Evolutionary conservation across 1,284 basidiomycete genomes (phyloP).

Genomic region (Neotropicomus parvogracilis): DNA sequence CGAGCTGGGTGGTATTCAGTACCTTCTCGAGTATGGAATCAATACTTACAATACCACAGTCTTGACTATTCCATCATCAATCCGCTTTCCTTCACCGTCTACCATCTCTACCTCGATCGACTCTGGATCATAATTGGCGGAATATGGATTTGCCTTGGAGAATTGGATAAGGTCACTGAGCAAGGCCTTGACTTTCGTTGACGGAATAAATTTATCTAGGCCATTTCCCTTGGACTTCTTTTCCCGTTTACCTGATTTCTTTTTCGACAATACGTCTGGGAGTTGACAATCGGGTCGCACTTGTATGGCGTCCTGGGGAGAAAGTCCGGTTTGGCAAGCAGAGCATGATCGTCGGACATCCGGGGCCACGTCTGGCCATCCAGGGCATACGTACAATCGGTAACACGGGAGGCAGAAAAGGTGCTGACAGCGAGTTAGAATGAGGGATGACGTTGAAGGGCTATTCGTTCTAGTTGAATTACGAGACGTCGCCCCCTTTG

Average conservation of each 20-base stretch:
- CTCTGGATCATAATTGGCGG: constrained; percentile 76
- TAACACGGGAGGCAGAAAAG: constrained; percentile 86
- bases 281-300: constrained; percentile 54
- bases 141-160: constrained; percentile 78
- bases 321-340: constrained; percentile 67
- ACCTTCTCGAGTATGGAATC: constrained; percentile 7
- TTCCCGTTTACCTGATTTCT: constrained; percentile 66
- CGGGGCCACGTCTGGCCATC: constrained; percentile 69
- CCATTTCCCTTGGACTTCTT: constrained; percentile 57
- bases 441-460: constrained; percentile 52
- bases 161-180: constrained; percentile 72
- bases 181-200: constrained; percentile 83
- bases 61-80: constrained; percentile 71
- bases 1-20: constrained; percentile 51
- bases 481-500: constrained; percentile 56
- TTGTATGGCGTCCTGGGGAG: constrained; percentile 70
- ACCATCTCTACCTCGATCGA: constrained; percentile 70
- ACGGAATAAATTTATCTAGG: constrained; percentile 65
- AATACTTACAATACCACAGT: constrained; percentile 84
- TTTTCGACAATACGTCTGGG: constrained; percentile 48
- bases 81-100: constrained; percentile 66
- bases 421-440: constrained; percentile 93
- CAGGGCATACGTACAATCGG: constrained; percentile 67
- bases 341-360: constrained; percentile 65
- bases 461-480: constrained; percentile 66